Conservation (phyloP, 2,329 filamentous ascomycete species). For the Endothia cerciana region DNA sequence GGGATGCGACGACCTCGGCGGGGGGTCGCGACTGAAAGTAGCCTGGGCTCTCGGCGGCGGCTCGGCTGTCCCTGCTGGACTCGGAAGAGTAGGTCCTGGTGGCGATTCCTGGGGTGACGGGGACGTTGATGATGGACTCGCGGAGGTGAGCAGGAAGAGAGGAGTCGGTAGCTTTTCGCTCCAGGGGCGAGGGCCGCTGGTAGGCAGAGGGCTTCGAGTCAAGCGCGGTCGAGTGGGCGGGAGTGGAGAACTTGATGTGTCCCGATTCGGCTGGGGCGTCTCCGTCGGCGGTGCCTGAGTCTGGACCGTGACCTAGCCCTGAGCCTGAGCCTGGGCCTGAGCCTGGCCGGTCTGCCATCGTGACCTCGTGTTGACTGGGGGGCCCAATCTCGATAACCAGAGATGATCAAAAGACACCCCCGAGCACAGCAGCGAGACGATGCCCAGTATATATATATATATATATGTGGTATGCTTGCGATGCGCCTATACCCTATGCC, state of each 20-base stretch:
- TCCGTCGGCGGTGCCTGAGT: slow-evolving; percentile 15
- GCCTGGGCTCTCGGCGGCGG: slow-evolving; percentile 30
- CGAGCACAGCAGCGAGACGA: too few relatives aligned
- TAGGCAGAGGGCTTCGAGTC: slow-evolving; percentile 20
- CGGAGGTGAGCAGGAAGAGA: slow-evolving; percentile 42
- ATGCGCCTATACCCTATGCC: too few relatives aligned
- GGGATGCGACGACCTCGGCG: slow-evolving; percentile 34
- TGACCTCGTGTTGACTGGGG: slow-evolving; percentile 21
- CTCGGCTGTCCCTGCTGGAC: slow-evolving; percentile 28
- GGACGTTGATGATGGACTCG: slow-evolving; percentile 40
- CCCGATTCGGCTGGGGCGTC: slow-evolving; percentile 26
- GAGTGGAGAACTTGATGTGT: slow-evolving; percentile 29
- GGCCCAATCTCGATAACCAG: slow-evolving; percentile 16
- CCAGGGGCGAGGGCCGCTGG: slow-evolving; percentile 19
- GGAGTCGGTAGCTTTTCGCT: slow-evolving; percentile 30
- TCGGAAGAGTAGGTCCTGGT: slow-evolving; percentile 38
- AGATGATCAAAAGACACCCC: neutral
- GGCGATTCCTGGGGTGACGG: slow-evolving; percentile 47
- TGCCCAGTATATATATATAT: too few relatives aligned
- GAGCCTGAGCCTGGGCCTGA: slow-evolving; percentile 13
- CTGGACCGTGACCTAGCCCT: neutral
- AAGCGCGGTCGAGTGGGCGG: slow-evolving; percentile 14
- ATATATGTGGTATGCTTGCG: too few relatives aligned
- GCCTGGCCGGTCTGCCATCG: slow-evolving; percentile 27
- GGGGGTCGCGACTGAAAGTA: slow-evolving; percentile 38